phyloP scores from a whole-genome alignment of 148 eudicot species.

The Nepenthes gracilis region DNA sequence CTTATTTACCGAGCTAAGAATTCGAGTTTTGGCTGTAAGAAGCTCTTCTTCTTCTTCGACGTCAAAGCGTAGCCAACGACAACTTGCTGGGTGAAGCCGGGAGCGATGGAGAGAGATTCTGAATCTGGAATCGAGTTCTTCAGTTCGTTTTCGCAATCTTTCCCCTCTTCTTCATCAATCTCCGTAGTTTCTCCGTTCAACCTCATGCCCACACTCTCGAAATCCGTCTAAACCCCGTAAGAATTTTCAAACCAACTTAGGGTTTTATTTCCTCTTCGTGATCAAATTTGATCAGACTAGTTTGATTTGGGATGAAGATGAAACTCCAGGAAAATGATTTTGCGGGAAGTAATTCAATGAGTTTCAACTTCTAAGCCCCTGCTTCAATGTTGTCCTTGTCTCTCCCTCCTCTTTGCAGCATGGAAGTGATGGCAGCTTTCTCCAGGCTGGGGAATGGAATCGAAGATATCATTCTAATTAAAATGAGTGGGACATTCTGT shows the following conservation, averaged over 20 bases:
- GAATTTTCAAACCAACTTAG: slow-evolving; percentile 6
- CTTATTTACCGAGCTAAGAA: slow-evolving; percentile 39
- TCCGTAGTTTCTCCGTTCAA: slow-evolving; percentile 20
- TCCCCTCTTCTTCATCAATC: slow-evolving; percentile 11
- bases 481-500: too few species aligned
- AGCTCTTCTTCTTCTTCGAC: slow-evolving; percentile 58
- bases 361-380: too few species aligned
- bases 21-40: slow-evolving; percentile 60
- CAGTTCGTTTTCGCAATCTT: slow-evolving; percentile 16
- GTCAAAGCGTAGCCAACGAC: slow-evolving; percentile 72
- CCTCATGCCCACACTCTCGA: slow-evolving; percentile 18
- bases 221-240: slow-evolving; percentile 4
- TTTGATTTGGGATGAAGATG: too few species aligned
- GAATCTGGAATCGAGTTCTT: slow-evolving; percentile 11
- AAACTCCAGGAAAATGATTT: too few species aligned
- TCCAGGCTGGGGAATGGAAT: too few species aligned
- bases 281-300: too few species aligned
- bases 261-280: neutral
- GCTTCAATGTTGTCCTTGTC: too few species aligned
- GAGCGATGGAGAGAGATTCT: neutral
- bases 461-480: too few species aligned
- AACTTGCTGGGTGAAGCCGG: slow-evolving; percentile 24
- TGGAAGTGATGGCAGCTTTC: too few species aligned
- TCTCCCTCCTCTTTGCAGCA: too few species aligned
- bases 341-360: too few species aligned